phyloP scores from a whole-genome alignment of 1,284 basidiomycete genomes.

The Apiotrichum laibachii region DNA sequence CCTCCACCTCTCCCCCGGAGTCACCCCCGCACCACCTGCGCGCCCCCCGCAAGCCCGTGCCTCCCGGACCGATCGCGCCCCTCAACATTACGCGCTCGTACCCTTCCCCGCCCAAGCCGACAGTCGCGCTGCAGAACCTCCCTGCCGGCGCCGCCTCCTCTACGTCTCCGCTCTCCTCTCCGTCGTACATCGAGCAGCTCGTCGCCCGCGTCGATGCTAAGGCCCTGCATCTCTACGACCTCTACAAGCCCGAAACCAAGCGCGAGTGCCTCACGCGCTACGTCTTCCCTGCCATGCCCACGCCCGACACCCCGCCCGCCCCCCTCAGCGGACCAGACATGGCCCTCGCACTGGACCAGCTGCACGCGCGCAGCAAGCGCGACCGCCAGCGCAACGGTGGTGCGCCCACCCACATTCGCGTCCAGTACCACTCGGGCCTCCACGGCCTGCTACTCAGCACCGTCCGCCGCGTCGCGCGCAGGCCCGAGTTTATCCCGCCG shows the following conservation, averaged over 20 bases:
- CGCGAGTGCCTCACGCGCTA: slow-evolving; percentile 10
- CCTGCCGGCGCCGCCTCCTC: not conserved
- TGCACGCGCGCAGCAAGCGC: not conserved
- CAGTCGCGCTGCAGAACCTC: not conserved
- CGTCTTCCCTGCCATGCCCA: slow-evolving; percentile 4
- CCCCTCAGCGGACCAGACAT: slow-evolving; percentile 5
- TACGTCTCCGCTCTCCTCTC: not conserved
- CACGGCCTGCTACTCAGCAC: not conserved
- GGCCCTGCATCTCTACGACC: not conserved
- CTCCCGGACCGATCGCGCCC: not conserved
- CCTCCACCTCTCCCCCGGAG: not conserved
- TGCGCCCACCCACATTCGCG: not conserved
- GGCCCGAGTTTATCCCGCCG: not conserved
- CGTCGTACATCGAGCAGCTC: not conserved
- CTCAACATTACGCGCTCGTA: not conserved
- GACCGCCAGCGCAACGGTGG: not conserved
- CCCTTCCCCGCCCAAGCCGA: not conserved
- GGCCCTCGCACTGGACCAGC: not conserved
- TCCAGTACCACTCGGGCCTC: slow-evolving; percentile 11
- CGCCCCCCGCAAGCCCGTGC: not conserved
- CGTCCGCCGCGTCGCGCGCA: not conserved
- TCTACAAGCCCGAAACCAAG: slow-evolving; percentile 1
- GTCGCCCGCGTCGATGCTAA: not conserved
- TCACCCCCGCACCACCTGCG: not conserved
- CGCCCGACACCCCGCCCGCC: not conserved